Percentiles rank a stretch among this genome's conserved stretches.
Conservation (phyloP, 2,329 filamentous ascomycete species). For the Fusarium floridanum region DNA sequence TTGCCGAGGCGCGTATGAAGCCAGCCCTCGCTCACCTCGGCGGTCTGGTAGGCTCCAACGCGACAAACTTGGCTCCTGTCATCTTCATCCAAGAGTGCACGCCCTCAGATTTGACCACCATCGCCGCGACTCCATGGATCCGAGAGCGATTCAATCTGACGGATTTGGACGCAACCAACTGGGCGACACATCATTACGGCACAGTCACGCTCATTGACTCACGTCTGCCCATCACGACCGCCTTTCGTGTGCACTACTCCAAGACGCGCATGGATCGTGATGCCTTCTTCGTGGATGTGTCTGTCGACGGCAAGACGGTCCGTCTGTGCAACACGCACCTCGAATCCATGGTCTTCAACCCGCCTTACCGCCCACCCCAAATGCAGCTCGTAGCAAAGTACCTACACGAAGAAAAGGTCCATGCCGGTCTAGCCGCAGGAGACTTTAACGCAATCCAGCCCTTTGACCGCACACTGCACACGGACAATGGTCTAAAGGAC, state of each 20-base stretch:
- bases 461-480: slow-evolving; percentile 63
- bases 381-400: slow-evolving; percentile 58
- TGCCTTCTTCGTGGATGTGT: slow-evolving; percentile 66
- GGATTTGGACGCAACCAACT: slow-evolving; percentile 58
- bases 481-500: slow-evolving; percentile 63
- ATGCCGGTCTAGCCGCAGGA: slow-evolving; percentile 62
- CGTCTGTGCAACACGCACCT: slow-evolving; percentile 70
- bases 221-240: slow-evolving; percentile 56
- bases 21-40: slow-evolving; percentile 49
- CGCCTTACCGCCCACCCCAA: slow-evolving; percentile 63
- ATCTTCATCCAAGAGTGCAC: slow-evolving; percentile 68
- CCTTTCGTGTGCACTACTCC: slow-evolving; percentile 66
- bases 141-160: slow-evolving; percentile 61
- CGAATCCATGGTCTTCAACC: slow-evolving; percentile 64
- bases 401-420: slow-evolving; percentile 54
- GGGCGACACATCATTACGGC: slow-evolving; percentile 63
- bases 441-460: slow-evolving; percentile 71
- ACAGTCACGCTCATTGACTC: slow-evolving; percentile 65
- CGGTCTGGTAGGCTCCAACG: slow-evolving; percentile 9
- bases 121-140: slow-evolving; percentile 61
- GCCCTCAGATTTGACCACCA: slow-evolving; percentile 57
- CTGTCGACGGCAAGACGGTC: slow-evolving; percentile 47
- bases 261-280: slow-evolving; percentile 65
- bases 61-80: slow-evolving; percentile 48
- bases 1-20: slow-evolving; percentile 49